A percentile compares a stretch with the other conserved stretches of the same genome.
phyloP scores from a whole-genome alignment of 1,284 basidiomycete genomes.

The Ganoderma meredithae region DNA sequence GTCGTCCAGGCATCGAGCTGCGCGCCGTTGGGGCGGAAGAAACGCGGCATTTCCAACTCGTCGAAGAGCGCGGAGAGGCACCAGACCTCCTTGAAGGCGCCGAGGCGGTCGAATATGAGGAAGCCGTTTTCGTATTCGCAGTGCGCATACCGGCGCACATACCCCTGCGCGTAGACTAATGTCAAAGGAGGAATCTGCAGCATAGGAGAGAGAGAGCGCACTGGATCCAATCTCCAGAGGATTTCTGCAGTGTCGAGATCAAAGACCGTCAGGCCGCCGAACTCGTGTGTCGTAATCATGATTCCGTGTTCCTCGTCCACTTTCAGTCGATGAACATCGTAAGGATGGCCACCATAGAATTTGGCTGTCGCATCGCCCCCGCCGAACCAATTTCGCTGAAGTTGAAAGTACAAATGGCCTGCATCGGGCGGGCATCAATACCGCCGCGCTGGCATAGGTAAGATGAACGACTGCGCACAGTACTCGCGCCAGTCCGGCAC shows the following conservation, averaged over 20 bases:
- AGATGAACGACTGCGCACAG: no score
- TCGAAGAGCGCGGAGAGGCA: constrained; percentile 47
- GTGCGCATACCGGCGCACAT: constrained; percentile 68
- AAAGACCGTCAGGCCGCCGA: constrained; percentile 62
- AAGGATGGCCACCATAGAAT: constrained; percentile 44
- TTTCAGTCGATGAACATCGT: constrained; percentile 72
- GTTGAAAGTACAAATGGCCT: constrained; percentile 55
- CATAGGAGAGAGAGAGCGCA: constrained; percentile 19
- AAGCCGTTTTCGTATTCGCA: constrained; percentile 79
- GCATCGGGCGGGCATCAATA: constrained; percentile 12
- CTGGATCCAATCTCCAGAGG: constrained; percentile 65
- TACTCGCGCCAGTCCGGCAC: constrained; percentile 60
- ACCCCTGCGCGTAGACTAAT: constrained; percentile 44
- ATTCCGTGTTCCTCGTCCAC: constrained; percentile 67
- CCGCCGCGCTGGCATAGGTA: not conserved
- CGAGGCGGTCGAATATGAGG: constrained; percentile 69
- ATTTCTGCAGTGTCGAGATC: constrained; percentile 55
- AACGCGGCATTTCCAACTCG: constrained; percentile 27
- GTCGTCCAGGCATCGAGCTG: constrained; percentile 43
- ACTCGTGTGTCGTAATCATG: constrained; percentile 60
- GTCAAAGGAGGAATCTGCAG: not conserved
- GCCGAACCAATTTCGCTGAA: constrained; percentile 59
- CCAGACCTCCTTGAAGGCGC: constrained; percentile 74
- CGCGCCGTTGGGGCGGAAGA: constrained; percentile 42
- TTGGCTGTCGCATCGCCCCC: constrained; percentile 53